Base-by-base conservation (phyloP, 768 basidiomycete genomes). In the Kwoniella sp. region DNA sequence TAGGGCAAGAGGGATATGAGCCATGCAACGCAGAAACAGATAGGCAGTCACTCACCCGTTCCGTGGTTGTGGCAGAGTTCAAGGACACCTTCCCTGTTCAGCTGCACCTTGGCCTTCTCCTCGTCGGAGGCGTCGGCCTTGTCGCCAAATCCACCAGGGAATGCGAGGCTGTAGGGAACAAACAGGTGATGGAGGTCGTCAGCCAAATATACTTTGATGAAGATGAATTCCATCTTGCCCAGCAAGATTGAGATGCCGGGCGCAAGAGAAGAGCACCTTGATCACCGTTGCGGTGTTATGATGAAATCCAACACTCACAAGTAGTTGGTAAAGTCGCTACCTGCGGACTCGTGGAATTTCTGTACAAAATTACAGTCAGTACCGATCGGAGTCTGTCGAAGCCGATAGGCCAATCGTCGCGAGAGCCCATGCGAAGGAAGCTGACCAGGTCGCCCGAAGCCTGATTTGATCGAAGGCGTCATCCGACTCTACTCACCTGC, bases 121-220 rank as follows among this genome's bases (percentile, higher is more conserved):
- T 88, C 87, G 0, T 79, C 63, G 2, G 86, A 84, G 31, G 86
- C 73, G 22, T 69, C 61, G 30, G 84, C 85, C 70, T 86, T 85
- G 70, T 88, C 88, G 5, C 52, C 61, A 55, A 71, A 68, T 22
- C 73, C 69, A 28, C 45, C 26, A 8, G 73, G 73, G 82, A 86
- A 95, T 1, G 87, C 92, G 57, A 95, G 86, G 85, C 93, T 93
- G 82, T 91, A 93, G 31, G 2, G 88, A 89, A 78, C 23, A 57
- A 57, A 48, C 58, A 30, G 51, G 31, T 34, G 41, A 22, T 30
- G 2, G 41, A 26, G 11, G 37, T 25, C 31, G 38, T 25, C 7
- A 25, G 17, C 20, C 54, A 30, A 13, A 17, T 55, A 55, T n/a
- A n/a, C n/a, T n/a, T n/a, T 9, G 9, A 45, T n/a, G 12, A 45